Evolutionary conservation across 805 yeast genomes (phyloP).

Genomic region (Tetrapisispora arboricola): DNA sequence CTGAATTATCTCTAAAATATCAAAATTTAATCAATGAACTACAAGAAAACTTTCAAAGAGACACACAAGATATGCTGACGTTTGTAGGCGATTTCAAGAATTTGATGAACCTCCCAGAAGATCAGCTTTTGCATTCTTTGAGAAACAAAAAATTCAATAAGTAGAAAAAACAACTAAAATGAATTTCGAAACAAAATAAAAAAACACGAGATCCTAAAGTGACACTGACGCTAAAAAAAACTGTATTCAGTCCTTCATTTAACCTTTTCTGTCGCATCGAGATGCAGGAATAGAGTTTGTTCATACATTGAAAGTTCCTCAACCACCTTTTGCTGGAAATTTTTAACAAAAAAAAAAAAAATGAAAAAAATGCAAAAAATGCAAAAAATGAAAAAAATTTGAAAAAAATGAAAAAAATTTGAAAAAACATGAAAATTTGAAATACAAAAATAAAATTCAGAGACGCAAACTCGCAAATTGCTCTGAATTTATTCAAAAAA

Average conservation of each 20-base stretch:
- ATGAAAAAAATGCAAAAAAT: not conserved
- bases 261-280: too few relatives aligned
- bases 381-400: not conserved
- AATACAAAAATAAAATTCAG: not conserved
- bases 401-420: not conserved
- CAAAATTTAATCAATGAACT: constrained; percentile 26
- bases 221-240: too few relatives aligned
- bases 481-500: not conserved
- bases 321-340: too few relatives aligned
- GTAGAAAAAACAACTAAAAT: not conserved
- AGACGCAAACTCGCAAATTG: not conserved
- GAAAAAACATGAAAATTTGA: not conserved
- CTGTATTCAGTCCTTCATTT: too few relatives aligned
- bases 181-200: not conserved
- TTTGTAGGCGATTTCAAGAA: constrained; percentile 30
- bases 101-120: constrained; percentile 29
- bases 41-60: constrained; percentile 28
- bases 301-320: too few relatives aligned
- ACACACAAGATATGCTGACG: constrained; percentile 30
- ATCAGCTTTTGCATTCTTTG: constrained; percentile 25
- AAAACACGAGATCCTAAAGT: too few relatives aligned
- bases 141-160: constrained; percentile 5
- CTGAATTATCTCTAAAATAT: constrained; percentile 29
- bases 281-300: too few relatives aligned
- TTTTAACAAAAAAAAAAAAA: too few relatives aligned